Evolutionary conservation across 225 moss, liverwort and hornwort species (phyloP).

Genomic region (Anthoceros angustus): DNA sequence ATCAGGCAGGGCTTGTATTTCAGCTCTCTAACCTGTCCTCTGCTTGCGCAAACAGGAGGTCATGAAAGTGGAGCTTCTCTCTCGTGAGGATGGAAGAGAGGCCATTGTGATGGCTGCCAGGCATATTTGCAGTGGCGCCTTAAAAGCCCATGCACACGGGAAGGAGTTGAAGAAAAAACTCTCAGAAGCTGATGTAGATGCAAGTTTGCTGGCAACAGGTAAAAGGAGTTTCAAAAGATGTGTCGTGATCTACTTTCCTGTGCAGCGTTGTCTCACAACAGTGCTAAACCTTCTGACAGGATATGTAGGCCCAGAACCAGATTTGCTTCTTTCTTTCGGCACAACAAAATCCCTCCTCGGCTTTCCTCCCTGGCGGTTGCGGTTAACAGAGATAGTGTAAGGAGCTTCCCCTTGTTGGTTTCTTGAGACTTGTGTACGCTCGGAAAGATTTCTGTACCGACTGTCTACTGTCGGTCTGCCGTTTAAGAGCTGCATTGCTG

Average conservation of each 20-base stretch:
- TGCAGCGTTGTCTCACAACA: not conserved
- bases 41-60: not conserved
- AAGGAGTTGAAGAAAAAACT: constrained; percentile 17
- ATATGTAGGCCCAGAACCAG: constrained; percentile 32
- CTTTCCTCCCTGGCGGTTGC: constrained; percentile 36
- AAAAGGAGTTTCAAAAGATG: not conserved
- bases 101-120: constrained; percentile 34
- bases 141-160: constrained; percentile 24
- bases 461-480: not conserved
- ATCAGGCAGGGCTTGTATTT: not conserved
- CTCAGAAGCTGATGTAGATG: constrained; percentile 25
- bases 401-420: not conserved
- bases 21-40: constrained; percentile 11
- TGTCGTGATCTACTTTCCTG: not conserved
- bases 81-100: constrained; percentile 31
- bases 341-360: constrained; percentile 33
- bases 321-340: constrained; percentile 29
- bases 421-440: not conserved
- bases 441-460: not conserved
- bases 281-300: constrained; percentile 8
- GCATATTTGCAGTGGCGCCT: constrained; percentile 28
- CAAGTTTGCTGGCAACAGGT: constrained; percentile 26
- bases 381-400: constrained; percentile 34
- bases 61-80: constrained; percentile 24
- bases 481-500: not conserved